phyloP scores from a whole-genome alignment of 129 eudicot species.

The Helianthus annuus region HanXRQr2.0-SUNRISE NC_035440.2:90574699-90575198 shows the following conservation, averaged over 20 bases:
- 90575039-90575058: constrained; percentile 74
- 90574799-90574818: constrained; percentile 59
- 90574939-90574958: constrained; percentile 81
- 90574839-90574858: constrained; percentile 67
- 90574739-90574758: neutral
- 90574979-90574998: constrained; percentile 78
- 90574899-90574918: constrained; percentile 83
- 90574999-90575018: constrained; percentile 76
- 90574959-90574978: constrained; percentile 82
- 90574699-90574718: constrained; percentile 58
- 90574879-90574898: constrained; percentile 69
- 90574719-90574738: constrained; percentile 31
- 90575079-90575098: constrained; percentile 34
- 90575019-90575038: constrained; percentile 80
- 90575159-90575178: neutral
- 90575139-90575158: neutral
- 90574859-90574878: constrained; percentile 50
- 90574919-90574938: constrained; percentile 64
- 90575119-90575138: neutral
- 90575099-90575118: neutral
- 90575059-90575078: constrained; percentile 88
- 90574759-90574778: constrained; percentile 5
- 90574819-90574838: constrained; percentile 70
- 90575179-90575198: neutral
- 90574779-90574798: constrained; percentile 45